Conservation (phyloP, 208 protist species). For the Crithidia thermophila region DNA sequence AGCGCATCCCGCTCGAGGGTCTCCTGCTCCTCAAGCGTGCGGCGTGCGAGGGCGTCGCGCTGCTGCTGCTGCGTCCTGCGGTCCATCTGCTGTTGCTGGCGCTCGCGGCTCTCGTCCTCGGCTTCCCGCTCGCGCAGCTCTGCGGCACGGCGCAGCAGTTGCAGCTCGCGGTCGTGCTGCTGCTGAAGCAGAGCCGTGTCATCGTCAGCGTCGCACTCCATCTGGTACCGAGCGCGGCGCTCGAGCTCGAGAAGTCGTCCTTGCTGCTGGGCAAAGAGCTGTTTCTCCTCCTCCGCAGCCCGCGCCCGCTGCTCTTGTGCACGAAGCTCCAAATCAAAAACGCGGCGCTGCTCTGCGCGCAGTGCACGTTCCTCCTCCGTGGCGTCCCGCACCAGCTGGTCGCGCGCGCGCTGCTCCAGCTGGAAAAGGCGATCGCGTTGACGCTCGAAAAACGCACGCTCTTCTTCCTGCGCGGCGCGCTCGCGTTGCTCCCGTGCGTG, state of each 20-base stretch:
- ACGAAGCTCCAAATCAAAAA: too few relatives aligned
- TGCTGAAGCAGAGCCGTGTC: not conserved
- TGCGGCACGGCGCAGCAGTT: not conserved
- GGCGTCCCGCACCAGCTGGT: not conserved
- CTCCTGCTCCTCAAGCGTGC: slow-evolving; percentile 21
- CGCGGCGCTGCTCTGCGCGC: slow-evolving; percentile 6
- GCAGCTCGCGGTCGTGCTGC: slow-evolving; percentile 4
- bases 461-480: not conserved
- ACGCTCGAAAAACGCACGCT: too few relatives aligned
- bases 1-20: slow-evolving; percentile 29
- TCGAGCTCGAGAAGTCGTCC: not conserved
- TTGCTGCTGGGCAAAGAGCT: not conserved
- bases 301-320: slow-evolving; percentile 4
- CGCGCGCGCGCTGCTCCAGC: not conserved
- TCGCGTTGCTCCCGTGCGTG: not conserved
- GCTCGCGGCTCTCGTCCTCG: not conserved
- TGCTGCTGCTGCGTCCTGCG: slow-evolving; percentile 16
- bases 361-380: not conserved
- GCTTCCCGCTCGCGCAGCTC: slow-evolving; percentile 1
- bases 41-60: slow-evolving; percentile 4
- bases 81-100: slow-evolving; percentile 10
- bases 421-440: too few relatives aligned
- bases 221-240: not conserved
- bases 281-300: not conserved
- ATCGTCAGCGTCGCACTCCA: not conserved